Evolutionary conservation across 2,329 filamentous ascomycete genomes (phyloP).

Genomic region (Talaromyces pinophilus): DNA sequence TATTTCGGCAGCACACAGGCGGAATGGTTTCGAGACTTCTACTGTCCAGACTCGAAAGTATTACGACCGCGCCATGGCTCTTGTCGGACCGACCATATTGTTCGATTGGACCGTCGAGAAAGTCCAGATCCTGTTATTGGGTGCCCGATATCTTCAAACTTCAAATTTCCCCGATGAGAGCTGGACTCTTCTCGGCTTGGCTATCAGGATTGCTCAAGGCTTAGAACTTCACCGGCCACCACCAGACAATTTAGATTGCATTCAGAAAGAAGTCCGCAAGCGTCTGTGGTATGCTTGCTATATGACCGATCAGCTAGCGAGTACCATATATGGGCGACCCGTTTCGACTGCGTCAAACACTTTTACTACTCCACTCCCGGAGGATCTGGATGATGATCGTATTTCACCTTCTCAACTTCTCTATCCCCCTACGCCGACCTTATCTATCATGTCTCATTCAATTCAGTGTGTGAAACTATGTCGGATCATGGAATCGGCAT

Average conservation of each 20-base stretch:
- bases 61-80: slow-evolving; percentile 23
- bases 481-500: slow-evolving; percentile 21
- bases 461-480: slow-evolving; percentile 22
- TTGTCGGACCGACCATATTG: slow-evolving; percentile 21
- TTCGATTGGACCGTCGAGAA: slow-evolving; percentile 24
- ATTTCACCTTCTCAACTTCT: slow-evolving; percentile 20
- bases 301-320: slow-evolving; percentile 21
- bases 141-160: slow-evolving; percentile 23
- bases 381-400: slow-evolving; percentile 22
- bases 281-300: slow-evolving; percentile 24
- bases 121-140: slow-evolving; percentile 21
- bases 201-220: slow-evolving; percentile 22
- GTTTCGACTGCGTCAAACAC: slow-evolving; percentile 21
- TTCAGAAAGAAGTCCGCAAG: slow-evolving; percentile 23
- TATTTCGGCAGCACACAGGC: slow-evolving; percentile 19
- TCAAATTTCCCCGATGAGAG: slow-evolving; percentile 24
- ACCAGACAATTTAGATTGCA: slow-evolving; percentile 16
- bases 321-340: slow-evolving; percentile 22
- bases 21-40: slow-evolving; percentile 17
- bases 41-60: slow-evolving; percentile 22
- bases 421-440: slow-evolving; percentile 18
- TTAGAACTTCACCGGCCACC: slow-evolving; percentile 22
- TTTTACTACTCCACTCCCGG: slow-evolving; percentile 21
- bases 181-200: slow-evolving; percentile 23
- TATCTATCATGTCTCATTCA: slow-evolving; percentile 19